A percentile compares a stretch with the other conserved stretches of the same genome.
phyloP scores from a whole-genome alignment of 78 protist species.

The Protostelium mycophagum region DNA sequence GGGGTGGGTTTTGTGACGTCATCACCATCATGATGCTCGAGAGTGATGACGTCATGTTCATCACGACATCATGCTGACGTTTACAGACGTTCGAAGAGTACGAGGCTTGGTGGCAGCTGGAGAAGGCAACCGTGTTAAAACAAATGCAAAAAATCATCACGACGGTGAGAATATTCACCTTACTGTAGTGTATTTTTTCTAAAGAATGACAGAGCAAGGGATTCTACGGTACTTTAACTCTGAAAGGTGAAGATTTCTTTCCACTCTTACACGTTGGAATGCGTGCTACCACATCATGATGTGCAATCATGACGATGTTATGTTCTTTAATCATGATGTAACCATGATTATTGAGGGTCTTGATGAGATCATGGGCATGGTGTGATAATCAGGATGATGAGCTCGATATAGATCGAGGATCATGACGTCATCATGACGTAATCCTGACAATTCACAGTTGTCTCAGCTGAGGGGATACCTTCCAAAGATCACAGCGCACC shows the following conservation, averaged over 20 bases:
- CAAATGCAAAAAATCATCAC: neutral
- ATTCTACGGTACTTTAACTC: neutral
- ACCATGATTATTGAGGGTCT: too few species aligned
- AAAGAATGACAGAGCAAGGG: neutral
- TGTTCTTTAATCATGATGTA: too few species aligned
- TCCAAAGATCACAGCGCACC: neutral
- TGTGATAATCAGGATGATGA: too few species aligned
- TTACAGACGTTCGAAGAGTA: neutral
- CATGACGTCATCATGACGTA: too few species aligned
- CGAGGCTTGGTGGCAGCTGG: neutral
- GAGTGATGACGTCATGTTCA: neutral
- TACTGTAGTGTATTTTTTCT: neutral
- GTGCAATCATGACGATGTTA: too few species aligned
- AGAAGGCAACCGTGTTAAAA: neutral
- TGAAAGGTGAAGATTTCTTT: conserved; percentile 1
- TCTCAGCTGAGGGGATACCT: neutral
- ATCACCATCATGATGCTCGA: too few species aligned
- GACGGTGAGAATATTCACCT: neutral
- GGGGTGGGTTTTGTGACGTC: neutral
- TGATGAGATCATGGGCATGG: too few species aligned
- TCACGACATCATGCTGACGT: neutral
- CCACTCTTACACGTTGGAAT: too few species aligned
- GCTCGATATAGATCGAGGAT: too few species aligned
- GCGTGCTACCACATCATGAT: too few species aligned
- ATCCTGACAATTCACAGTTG: too few species aligned